Evolutionary conservation across 179 eudicot genomes (phyloP).

Genomic region (Vitellaria paradoxa): DNA sequence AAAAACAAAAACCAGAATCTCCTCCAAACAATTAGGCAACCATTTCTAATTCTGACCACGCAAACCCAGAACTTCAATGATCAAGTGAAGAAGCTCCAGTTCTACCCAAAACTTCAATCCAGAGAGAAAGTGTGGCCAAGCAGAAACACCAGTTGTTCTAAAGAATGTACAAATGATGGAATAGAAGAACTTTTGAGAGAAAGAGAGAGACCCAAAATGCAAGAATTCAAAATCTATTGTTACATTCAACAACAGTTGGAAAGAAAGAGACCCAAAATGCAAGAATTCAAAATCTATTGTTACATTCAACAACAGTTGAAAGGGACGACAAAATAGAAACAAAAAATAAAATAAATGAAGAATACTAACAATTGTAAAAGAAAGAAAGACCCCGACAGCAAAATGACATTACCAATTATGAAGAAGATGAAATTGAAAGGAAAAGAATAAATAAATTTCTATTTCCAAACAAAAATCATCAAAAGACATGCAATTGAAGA

Average conservation of each 20-base stretch:
- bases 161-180: not conserved
- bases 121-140: no score
- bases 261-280: not conserved
- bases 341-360: not conserved
- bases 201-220: not conserved
- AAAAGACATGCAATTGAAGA: no score
- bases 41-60: not conserved
- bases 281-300: slow-evolving; percentile 5
- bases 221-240: slow-evolving; percentile 5
- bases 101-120: not conserved
- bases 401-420: not conserved
- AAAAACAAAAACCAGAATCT: not conserved
- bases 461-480: no score
- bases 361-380: not conserved
- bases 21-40: not conserved
- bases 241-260: not conserved
- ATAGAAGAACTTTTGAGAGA: not conserved
- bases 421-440: not conserved
- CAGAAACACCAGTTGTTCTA: not conserved
- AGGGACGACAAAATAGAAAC: no score
- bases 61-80: not conserved
- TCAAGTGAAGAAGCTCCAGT: not conserved
- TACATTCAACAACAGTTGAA: not conserved
- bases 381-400: not conserved
- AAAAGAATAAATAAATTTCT: no score